A percentile compares a stretch with the other conserved stretches of the same genome.
These are phyloP conservation scores for Leccinum pellstonianum DNA, from an alignment of 768 basidiomycete species.

Conservation along the genomic window DNA sequence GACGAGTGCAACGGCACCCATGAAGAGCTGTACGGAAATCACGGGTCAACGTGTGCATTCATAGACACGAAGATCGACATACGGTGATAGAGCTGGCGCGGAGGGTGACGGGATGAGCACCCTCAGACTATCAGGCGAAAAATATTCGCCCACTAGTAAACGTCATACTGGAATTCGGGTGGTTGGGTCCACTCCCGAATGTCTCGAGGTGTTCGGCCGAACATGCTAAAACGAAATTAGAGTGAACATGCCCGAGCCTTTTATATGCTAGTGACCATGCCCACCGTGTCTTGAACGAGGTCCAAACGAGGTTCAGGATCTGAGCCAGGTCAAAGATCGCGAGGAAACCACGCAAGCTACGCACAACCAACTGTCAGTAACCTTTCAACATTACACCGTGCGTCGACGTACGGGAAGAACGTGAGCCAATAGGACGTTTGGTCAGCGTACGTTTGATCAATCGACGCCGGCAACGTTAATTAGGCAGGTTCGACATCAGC, in stretches of 20 bases:
- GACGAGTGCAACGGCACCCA: constrained; percentile 90
- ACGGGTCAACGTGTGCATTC: constrained; percentile 7
- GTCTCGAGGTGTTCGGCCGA: constrained; percentile 88
- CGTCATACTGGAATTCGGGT: constrained; percentile 82
- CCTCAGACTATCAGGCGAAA: neutral
- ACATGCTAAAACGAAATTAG: constrained; percentile 44
- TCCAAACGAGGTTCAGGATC: constrained; percentile 83
- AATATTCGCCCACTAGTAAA: constrained; percentile 65
- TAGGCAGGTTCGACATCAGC: constrained; percentile 22
- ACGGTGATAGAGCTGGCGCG: constrained; percentile 55
- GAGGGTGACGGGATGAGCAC: neutral
- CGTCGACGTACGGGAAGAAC: constrained; percentile 77
- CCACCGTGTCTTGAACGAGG: constrained; percentile 80
- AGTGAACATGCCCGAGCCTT: neutral
- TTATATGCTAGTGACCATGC: constrained; percentile 14
- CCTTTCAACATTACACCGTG: neutral
- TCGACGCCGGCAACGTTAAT: constrained; percentile 69
- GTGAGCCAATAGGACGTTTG: constrained; percentile 93
- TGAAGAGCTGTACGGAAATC: constrained; percentile 57
- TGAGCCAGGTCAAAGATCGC: constrained; percentile 95
- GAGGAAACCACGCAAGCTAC: constrained; percentile 88
- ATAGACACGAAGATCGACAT: constrained; percentile 21
- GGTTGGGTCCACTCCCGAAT: constrained; percentile 90
- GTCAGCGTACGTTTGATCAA: constrained; percentile 87
- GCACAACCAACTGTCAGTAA: constrained; percentile 8